phyloP scores from a whole-genome alignment of 495 filamentous ascomycete species.

The Letharia lupina region DNA sequence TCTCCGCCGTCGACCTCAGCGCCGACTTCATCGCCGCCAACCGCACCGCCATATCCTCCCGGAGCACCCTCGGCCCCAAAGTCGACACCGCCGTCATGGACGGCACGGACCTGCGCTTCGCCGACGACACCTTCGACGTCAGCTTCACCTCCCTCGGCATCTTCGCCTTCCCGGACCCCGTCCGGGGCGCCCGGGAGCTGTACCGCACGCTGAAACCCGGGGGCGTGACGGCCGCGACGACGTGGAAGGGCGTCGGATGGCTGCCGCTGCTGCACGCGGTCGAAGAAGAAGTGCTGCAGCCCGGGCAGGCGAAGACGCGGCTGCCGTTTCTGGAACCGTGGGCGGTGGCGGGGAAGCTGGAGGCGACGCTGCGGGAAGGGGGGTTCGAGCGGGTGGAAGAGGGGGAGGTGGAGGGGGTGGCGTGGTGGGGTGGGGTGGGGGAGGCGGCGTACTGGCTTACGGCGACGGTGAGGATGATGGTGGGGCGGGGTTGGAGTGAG shows the following conservation, averaged over 20 bases:
- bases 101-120: conserved; percentile 6
- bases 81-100: conserved; percentile 15
- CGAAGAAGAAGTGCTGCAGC: not conserved
- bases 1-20: conserved; percentile 16
- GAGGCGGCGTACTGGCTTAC: conserved; percentile 3
- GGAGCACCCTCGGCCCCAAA: not conserved
- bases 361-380: conserved; percentile 1
- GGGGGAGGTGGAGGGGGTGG: conserved; percentile 3
- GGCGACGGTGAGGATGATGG: conserved; percentile 12
- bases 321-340: conserved; percentile 10
- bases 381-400: conserved; percentile 13
- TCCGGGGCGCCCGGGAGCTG: conserved; percentile 11
- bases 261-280: conserved; percentile 8
- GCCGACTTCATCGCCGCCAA: conserved; percentile 14
- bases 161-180: conserved; percentile 17
- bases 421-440: conserved; percentile 10
- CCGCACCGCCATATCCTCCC: not conserved
- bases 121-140: conserved; percentile 12
- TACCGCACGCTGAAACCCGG: conserved; percentile 28
- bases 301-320: not conserved
- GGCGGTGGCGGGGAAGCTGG: conserved; percentile 2
- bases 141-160: conserved; percentile 14
- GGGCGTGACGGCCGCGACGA: conserved; percentile 31
- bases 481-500: conserved; percentile 11
- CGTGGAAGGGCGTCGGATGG: conserved; percentile 30